phyloP scores from a whole-genome alignment of 2,329 filamentous ascomycete species.

The Colletotrichum sp. region DNA sequence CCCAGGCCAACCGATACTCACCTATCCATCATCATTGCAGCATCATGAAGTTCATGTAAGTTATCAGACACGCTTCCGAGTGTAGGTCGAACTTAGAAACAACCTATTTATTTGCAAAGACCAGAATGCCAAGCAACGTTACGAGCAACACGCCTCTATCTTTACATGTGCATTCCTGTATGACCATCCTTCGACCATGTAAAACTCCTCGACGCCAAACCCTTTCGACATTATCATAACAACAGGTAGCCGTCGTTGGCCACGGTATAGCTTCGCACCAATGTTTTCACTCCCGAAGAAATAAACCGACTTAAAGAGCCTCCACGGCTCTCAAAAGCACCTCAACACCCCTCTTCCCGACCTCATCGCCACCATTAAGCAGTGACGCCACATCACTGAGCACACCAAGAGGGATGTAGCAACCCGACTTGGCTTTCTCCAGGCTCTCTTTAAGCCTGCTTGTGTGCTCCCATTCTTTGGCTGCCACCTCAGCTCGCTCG shows the following conservation, averaged over 20 bases:
- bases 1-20: not conserved
- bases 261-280: not conserved
- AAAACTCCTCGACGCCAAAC: not conserved
- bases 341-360: slow-evolving; percentile 58
- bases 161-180: not conserved
- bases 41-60: not conserved
- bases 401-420: slow-evolving; percentile 83
- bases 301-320: slow-evolving; percentile 44
- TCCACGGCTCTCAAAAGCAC: slow-evolving; percentile 67
- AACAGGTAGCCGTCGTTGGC: not conserved
- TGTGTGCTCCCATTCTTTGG: slow-evolving; percentile 94
- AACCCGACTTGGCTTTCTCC: slow-evolving; percentile 78
- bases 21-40: not conserved
- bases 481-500: slow-evolving; percentile 85
- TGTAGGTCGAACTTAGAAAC: not conserved
- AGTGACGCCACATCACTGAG: slow-evolving; percentile 87
- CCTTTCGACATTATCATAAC: not conserved
- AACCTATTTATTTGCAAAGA: not conserved
- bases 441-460: slow-evolving; percentile 87
- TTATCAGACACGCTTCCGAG: not conserved
- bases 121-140: not conserved
- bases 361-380: slow-evolving; percentile 62
- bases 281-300: not conserved
- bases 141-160: not conserved
- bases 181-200: not conserved